These are phyloP conservation scores for Fragaria nilgerrensis DNA, from an alignment of 306 rosid species.

Conservation along the genomic window DNA sequence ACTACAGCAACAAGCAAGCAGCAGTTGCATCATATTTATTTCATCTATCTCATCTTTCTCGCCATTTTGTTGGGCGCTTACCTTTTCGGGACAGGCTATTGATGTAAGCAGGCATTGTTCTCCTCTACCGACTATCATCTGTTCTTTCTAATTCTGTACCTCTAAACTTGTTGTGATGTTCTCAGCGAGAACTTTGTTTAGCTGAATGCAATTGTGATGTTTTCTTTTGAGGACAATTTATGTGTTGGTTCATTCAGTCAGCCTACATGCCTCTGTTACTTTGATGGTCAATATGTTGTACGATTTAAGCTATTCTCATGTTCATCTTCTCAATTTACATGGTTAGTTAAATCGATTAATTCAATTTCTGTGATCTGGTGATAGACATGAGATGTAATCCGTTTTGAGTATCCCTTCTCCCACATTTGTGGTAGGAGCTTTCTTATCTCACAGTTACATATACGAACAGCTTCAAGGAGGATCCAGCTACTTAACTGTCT, in stretches of 20 bases:
- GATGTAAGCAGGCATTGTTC: not conserved
- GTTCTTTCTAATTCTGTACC: not conserved
- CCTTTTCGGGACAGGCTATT: not conserved
- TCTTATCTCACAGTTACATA: no score
- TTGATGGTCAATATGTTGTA: no score
- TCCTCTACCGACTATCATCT: not conserved
- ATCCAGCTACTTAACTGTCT: no score
- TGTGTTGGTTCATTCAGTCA: not conserved
- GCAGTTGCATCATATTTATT: slow-evolving; percentile 32
- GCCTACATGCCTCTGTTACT: not conserved
- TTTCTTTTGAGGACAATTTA: not conserved
- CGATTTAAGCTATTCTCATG: no score
- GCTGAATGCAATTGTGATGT: not conserved
- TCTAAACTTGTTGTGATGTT: not conserved
- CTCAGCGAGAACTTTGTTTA: not conserved
- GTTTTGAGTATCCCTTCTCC: no score
- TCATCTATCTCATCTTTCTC: not conserved
- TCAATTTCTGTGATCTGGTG: no score
- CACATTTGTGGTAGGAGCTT: no score
- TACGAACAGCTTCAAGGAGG: no score
- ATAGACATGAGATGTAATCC: no score
- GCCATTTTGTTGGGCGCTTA: not conserved
- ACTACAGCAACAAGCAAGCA: slow-evolving; percentile 56
- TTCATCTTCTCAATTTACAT: no score
- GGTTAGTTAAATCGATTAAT: no score